Evolutionary conservation across 352 stramenopile species (phyloP), one percentile per base, ranked within the genome.

Genomic region (Pythium plurisporium): DNA sequence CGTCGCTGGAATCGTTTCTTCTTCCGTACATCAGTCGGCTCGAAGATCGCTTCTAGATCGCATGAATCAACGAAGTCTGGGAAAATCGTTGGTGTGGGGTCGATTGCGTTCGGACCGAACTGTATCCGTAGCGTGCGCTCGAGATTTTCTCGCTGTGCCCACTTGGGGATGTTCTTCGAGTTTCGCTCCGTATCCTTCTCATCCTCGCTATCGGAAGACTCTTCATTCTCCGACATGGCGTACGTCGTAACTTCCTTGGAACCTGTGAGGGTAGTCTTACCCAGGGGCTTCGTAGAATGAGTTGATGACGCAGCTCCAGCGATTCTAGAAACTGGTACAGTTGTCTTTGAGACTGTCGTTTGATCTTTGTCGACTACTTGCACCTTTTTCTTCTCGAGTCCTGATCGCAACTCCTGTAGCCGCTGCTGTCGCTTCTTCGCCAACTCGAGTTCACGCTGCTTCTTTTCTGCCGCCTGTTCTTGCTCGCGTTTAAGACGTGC

Each of bases 1-100:
- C 85, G 74, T 34, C 80, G 73, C 27, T 72, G 60, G 44, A 93
- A 95, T 26, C 76, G 76, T 55, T 88, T 89, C 64, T 92, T 91
- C 59, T 92, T 92, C 2, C 64, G 62, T 9, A 75, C 56, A 41
- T 93, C 82, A 0, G 72, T 82, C 7, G 82, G 73, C 56, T 95
- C 70, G 38, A 93, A 93, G 27, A 95, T 95, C 10, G 79, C 75
- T 65, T 93, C 85, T 2, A 95, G 43, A 55, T 95, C 83, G 57
- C 85, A 95, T 4, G 79, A 85, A 48, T 88, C 82, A 19, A 91
- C 76, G 58, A 92, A 94, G 36, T 95, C 85, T 10, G 76, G 73
- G 51, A 95, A 95, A 58, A 93, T 90, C 5, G 64, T 67, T 5
- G 82, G 85, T n/a, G 81, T 87, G 10, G 82, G 85, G 53, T 93